Evolutionary conservation across 2,329 filamentous ascomycete species (phyloP).

Genomic region (Fusarium sp.): DNA sequence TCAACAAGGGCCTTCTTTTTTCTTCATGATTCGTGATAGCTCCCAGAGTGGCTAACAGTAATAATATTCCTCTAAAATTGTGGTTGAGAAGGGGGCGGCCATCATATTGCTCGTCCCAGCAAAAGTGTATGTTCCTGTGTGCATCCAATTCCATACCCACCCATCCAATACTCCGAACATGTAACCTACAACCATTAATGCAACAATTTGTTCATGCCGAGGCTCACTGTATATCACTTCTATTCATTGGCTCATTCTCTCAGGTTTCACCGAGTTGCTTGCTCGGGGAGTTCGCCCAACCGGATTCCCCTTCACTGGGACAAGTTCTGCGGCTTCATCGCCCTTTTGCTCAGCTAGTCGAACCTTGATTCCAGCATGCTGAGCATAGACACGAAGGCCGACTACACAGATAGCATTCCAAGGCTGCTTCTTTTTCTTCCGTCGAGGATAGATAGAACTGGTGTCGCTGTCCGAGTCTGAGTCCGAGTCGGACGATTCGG

Average conservation of each 20-base stretch:
- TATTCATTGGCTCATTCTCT: constrained; percentile 3
- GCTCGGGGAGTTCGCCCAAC: constrained; percentile 28
- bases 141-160: neutral
- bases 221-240: neutral
- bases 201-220: constrained; percentile 16
- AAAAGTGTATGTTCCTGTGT: neutral
- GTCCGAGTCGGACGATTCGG: constrained; percentile 43
- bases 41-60: neutral
- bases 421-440: constrained; percentile 44
- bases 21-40: constrained; percentile 12
- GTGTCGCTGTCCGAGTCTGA: constrained; percentile 42
- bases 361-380: constrained; percentile 54
- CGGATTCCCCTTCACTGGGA: constrained; percentile 28
- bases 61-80: neutral
- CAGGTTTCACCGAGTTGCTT: neutral
- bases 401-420: constrained; percentile 62
- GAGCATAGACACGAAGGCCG: constrained; percentile 58
- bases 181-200: constrained; percentile 8
- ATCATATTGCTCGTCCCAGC: neutral
- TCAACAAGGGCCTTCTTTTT: neutral
- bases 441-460: constrained; percentile 1
- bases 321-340: constrained; percentile 45
- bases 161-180: constrained; percentile 2
- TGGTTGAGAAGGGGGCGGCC: constrained; percentile 1
- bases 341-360: constrained; percentile 53